Percentiles rank a stretch among this genome's conserved stretches.
These are phyloP conservation scores for Linnemannia hyalina DNA, from an alignment of 192 early-diverging fungal genomes.

Conservation along the genomic window DNA sequence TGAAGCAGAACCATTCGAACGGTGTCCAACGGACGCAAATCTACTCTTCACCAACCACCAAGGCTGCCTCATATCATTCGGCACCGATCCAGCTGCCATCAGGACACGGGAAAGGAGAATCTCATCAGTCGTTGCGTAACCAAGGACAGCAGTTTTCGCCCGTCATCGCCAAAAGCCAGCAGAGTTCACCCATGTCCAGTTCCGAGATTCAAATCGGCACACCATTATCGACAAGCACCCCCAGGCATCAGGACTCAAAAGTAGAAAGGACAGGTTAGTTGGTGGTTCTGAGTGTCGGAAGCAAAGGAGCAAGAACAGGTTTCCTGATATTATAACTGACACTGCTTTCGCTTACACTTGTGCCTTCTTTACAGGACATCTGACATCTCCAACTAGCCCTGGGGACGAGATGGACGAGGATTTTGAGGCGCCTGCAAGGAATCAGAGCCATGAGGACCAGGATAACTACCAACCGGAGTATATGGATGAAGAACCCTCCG, in stretches of 20 bases:
- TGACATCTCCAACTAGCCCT: slow-evolving; percentile 24
- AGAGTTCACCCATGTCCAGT: slow-evolving; percentile 33
- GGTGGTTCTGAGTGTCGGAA: background rate
- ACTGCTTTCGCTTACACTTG: background rate
- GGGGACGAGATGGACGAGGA: slow-evolving; percentile 10
- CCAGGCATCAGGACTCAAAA: slow-evolving; percentile 20
- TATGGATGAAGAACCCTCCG: slow-evolving; percentile 33
- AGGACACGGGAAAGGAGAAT: slow-evolving; percentile 9
- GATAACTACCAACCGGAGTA: slow-evolving; percentile 6
- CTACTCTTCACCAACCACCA: background rate
- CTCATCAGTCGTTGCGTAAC: background rate
- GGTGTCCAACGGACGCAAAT: background rate
- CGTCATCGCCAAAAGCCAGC: background rate
- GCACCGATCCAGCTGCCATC: slow-evolving; percentile 39
- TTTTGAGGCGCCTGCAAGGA: slow-evolving; percentile 2
- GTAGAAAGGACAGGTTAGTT: slow-evolving; percentile 14
- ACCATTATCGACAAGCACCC: slow-evolving; percentile 3
- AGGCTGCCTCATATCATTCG: slow-evolving; percentile 26
- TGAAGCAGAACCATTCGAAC: background rate
- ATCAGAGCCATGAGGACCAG: background rate
- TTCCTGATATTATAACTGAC: background rate
- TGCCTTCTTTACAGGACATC: slow-evolving; percentile 6
- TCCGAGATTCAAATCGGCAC: slow-evolving; percentile 23
- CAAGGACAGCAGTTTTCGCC: slow-evolving; percentile 10
- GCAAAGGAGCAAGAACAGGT: background rate